These are phyloP conservation scores for Populus hybrid DNA, from an alignment of 441 rosid genomes.

Conservation along the genomic window DNA sequence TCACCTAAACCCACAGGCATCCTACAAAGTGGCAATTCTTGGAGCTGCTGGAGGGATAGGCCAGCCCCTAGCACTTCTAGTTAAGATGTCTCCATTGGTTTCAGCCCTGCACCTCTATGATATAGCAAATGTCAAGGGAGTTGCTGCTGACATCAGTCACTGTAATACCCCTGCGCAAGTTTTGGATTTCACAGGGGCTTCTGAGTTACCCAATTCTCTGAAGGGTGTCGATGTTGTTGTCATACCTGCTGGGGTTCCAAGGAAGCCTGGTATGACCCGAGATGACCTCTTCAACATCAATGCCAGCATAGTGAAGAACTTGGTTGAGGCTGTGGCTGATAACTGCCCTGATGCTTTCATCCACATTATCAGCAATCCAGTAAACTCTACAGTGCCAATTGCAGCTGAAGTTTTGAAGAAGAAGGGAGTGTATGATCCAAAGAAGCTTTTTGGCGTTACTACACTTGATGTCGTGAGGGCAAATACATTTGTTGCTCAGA, in stretches of 20 bases:
- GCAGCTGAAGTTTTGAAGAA: slow-evolving; percentile 90
- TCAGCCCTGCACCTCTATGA: slow-evolving; percentile 84
- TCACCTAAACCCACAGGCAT: slow-evolving; percentile 57
- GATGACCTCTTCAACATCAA: slow-evolving; percentile 97
- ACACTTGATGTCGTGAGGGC: slow-evolving; percentile 97
- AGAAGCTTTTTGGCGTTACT: slow-evolving; percentile 90
- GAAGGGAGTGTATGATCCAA: slow-evolving; percentile 89
- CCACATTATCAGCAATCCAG: slow-evolving; percentile 93
- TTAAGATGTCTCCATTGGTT: slow-evolving; percentile 94
- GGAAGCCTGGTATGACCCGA: slow-evolving; percentile 99
- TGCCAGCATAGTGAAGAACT: slow-evolving; percentile 69
- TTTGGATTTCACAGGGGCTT: slow-evolving; percentile 75
- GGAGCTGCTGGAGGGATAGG: slow-evolving; percentile 99
- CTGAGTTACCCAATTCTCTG: slow-evolving; percentile 69
- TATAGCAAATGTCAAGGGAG: slow-evolving; percentile 94
- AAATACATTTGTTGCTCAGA: slow-evolving; percentile 88
- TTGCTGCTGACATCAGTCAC: slow-evolving; percentile 95
- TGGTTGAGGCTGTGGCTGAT: slow-evolving; percentile 89
- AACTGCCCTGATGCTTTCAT: slow-evolving; percentile 92
- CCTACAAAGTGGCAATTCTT: slow-evolving; percentile 89
- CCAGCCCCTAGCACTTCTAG: slow-evolving; percentile 79
- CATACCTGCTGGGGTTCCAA: slow-evolving; percentile 97
- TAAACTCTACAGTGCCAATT: slow-evolving; percentile 94
- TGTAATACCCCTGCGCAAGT: slow-evolving; percentile 96
- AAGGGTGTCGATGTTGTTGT: slow-evolving; percentile 81